phyloP scores from a whole-genome alignment of 768 basidiomycete genomes.

The Suillus plorans region DNA sequence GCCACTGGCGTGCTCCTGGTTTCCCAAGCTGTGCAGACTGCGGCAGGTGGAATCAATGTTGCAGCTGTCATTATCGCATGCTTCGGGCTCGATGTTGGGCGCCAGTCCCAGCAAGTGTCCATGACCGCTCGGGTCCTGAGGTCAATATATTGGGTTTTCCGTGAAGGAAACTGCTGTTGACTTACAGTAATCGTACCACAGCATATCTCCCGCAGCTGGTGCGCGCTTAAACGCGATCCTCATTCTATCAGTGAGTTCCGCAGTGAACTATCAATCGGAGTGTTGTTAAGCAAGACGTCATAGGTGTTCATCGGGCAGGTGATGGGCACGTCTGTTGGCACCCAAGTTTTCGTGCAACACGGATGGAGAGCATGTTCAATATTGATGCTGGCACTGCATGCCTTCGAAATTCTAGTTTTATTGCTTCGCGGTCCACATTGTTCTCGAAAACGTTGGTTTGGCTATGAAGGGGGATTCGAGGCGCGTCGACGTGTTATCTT shows the following conservation, averaged over 20 bases:
- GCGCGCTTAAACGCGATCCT: conserved; percentile 77
- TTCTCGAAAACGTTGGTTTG: conserved; percentile 51
- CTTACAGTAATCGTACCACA: conserved; percentile 12
- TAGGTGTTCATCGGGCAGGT: conserved; percentile 77
- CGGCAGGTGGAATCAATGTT: conserved; percentile 67
- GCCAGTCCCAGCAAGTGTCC: conserved; percentile 75
- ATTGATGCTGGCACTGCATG: conserved; percentile 59
- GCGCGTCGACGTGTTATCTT: conserved; percentile 39
- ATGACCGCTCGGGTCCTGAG: conserved; percentile 58
- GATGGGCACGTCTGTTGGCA: conserved; percentile 76
- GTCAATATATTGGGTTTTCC: conserved; percentile 31
- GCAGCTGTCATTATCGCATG: conserved; percentile 69
- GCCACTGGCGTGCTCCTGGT: conserved; percentile 46
- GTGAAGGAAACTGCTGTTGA: neutral
- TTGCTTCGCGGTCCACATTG: conserved; percentile 69
- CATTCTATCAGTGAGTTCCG: conserved; percentile 57
- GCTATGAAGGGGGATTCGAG: conserved; percentile 58
- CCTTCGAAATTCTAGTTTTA: conserved; percentile 54
- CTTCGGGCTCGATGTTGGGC: conserved; percentile 70
- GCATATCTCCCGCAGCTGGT: conserved; percentile 46
- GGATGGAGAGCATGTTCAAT: conserved; percentile 72
- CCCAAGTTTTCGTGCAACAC: conserved; percentile 61
- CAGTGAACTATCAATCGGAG: neutral
- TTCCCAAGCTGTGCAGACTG: conserved; percentile 65
- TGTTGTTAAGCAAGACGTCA: neutral